Base-by-base conservation (phyloP, 306 rosid species). In the Prunus campanulata region DNA sequence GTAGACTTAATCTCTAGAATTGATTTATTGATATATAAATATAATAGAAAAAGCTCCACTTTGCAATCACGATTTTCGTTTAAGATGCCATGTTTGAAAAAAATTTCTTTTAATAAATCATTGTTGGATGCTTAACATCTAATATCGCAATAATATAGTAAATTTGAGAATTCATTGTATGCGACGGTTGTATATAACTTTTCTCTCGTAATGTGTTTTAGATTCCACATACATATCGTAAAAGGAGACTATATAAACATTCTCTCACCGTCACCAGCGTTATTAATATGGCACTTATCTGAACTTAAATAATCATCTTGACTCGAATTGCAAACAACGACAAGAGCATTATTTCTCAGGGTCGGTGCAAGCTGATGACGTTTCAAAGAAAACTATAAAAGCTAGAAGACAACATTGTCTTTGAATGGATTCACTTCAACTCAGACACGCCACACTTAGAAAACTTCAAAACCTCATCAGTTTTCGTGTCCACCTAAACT, bases 381-480 rank as follows among this genome's bases (percentile, higher is more conserved):
- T 56, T 25, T 20, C 14, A 15, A 16, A 32, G 68, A 18, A 64
- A 56, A 20, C 25, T 56, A 56, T 25, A 10, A 56, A 46, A 16
- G 0, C 48, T 24, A 64, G 24, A 68, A 52, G 66, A 52, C 46
- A 14, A 66, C n/a, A 22, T n/a, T 74, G 27, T 48, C 48, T 49
- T 3, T 20, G 30, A 20, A 52, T 55, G 46, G 39, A 35, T 11
- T 20, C 2, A 1, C 6, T 64, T 18, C 22, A 54, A 54, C 57
- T 76, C 67, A 68, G 48, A 67, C 80, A 66, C 73, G 79, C 73
- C 46, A 76, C 66, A 66, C n/a, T 5, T 15, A 3, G 9, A 30
- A 55, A 66, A 76, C 74, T 54, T 76, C 67, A 55, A 66, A 52
- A 18, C 46, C 24, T 52, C 39, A 44, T 61, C 19, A 19, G 44